Conservation (phyloP, 2,329 filamentous ascomycete species). For the Hymenoscyphus salicellus region DNA sequence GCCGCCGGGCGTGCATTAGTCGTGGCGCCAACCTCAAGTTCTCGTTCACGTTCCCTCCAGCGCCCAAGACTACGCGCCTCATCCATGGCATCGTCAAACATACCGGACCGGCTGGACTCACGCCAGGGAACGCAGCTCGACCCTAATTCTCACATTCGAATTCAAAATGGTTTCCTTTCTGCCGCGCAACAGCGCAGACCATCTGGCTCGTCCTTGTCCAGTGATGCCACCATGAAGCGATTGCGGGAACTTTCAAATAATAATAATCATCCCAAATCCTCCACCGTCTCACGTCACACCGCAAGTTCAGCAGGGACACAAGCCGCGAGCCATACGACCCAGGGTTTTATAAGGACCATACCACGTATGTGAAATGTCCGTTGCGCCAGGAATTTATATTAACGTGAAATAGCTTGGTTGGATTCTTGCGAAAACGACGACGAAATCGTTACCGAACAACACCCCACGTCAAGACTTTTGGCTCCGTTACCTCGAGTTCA, state of each 20-base stretch:
- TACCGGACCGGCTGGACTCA: conserved; percentile 13
- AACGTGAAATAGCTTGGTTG: conserved; percentile 34
- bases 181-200: conserved; percentile 12
- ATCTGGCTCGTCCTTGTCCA: conserved; percentile 30
- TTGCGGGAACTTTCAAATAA: conserved; percentile 22
- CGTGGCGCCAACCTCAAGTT: conserved; percentile 1
- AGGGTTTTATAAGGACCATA: conserved; percentile 31
- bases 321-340: conserved; percentile 23
- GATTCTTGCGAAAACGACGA: conserved; percentile 33
- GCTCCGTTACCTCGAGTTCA: conserved; percentile 29
- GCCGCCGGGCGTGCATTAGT: neutral
- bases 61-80: neutral
- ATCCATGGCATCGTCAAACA: conserved; percentile 21
- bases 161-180: conserved; percentile 25
- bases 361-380: conserved; percentile 28
- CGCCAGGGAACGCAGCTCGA: conserved; percentile 24
- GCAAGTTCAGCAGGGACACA: conserved; percentile 28
- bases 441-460: conserved; percentile 16
- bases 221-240: conserved; percentile 24
- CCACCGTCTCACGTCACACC: conserved; percentile 31
- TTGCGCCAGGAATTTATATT: conserved; percentile 9
- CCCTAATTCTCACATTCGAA: conserved; percentile 25
- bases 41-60: neutral
- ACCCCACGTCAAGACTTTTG: conserved; percentile 25
- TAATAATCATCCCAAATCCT: conserved; percentile 26